Base-by-base conservation (phyloP, 345 rosid species). In the Syzygium grande region DNA sequence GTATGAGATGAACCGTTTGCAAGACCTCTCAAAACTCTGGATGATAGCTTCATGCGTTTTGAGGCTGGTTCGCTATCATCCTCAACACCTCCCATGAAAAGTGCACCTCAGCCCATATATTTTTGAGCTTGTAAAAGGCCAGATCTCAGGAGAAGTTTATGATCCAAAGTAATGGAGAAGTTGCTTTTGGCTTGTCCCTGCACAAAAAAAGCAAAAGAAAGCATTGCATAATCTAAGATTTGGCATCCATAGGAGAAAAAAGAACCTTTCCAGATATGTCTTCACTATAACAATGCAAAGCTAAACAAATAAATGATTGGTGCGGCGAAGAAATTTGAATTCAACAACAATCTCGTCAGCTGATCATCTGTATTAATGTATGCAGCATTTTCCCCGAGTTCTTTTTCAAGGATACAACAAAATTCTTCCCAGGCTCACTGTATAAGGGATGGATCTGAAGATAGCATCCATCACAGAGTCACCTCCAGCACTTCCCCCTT, bases 31-130 rank as follows among this genome's bases (percentile, higher is more conserved):
- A 89, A 55, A 68, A 89, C 91, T 86, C 89, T 89, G 51, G 92
- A 88, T 58, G 93, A 91, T 59, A 93, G 54, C 90, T 92, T 93
- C 93, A 92, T 89, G 83, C 93, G 94, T 88, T 93, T 93, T 89
- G 91, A 91, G 90, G 93, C 93, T 89, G 93, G 95, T 91, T 92
- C 94, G 88, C 63, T 88, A 52, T 92, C 93, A 92, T 93, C 95
- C 92, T 90, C 93, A 91, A 90, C 92, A 92, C 94, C 94, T 93
- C 94, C 94, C 95, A 92, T 93, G 94, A 92, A 93, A 92, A 88
- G 93, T 87, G 90, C 91, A 89, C 92, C 92, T 93, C 93, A 93
- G 93, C 94, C 95, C 95, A 93, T 93, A 93, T 90, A 91, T 92
- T 56, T 88, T 88, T 25, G 80, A 65, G 85, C 52, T 38, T 59